Conservation (phyloP, 2,329 filamentous ascomycete genomes). For the Penicillium sp. region DNA sequence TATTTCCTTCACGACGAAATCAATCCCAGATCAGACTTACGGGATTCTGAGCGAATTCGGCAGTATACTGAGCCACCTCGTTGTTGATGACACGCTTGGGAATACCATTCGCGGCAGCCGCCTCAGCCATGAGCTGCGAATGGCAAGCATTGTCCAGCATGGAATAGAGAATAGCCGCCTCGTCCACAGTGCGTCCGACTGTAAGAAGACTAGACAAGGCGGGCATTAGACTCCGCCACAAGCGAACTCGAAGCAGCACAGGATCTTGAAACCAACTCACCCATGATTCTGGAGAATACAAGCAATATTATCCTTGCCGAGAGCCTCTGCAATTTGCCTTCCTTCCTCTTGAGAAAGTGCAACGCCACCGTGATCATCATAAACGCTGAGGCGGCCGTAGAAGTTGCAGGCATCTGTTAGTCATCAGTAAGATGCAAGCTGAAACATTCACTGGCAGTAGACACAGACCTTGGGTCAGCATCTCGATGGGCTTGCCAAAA, state of each 20-base stretch:
- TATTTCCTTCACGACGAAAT: not conserved
- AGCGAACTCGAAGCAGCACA: not conserved
- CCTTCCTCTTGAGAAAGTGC: constrained; percentile 46
- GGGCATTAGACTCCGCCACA: constrained; percentile 16
- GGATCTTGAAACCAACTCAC: constrained; percentile 23
- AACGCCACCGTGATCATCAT: constrained; percentile 45
- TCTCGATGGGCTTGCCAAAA: constrained; percentile 61
- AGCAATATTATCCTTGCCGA: constrained; percentile 45
- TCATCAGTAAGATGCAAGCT: not conserved
- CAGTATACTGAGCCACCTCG: constrained; percentile 40
- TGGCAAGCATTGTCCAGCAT: constrained; percentile 47
- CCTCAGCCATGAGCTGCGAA: constrained; percentile 45
- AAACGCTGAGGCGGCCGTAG: constrained; percentile 41
- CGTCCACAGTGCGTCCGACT: constrained; percentile 44
- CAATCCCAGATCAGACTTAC: constrained; percentile 24
- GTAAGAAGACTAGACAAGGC: constrained; percentile 37
- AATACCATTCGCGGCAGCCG: constrained; percentile 42
- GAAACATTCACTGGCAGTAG: not conserved
- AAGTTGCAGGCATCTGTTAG: constrained; percentile 42
- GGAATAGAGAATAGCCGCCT: constrained; percentile 43
- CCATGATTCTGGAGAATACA: constrained; percentile 47
- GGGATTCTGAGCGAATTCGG: constrained; percentile 38
- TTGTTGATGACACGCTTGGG: constrained; percentile 38
- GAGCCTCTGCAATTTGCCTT: constrained; percentile 38
- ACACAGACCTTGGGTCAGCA: constrained; percentile 58